A percentile compares a stretch with the other conserved stretches of the same genome.
These are phyloP conservation scores for Iberis pinnata DNA, from an alignment of 345 rosid species.

Conservation along the genomic window DNA sequence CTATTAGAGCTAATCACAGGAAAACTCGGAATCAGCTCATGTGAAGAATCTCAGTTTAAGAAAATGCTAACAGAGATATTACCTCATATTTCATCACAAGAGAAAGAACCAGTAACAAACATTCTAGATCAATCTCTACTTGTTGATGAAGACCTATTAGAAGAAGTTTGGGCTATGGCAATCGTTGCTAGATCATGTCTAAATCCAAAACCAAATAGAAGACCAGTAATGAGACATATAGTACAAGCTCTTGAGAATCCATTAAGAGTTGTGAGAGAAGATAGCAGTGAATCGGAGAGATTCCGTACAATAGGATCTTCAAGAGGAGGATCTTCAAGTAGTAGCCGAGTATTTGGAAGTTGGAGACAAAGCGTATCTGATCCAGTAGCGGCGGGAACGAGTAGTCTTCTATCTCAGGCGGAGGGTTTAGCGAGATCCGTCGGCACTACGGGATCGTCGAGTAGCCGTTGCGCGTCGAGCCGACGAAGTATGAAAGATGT, in stretches of 20 bases:
- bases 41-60: constrained; percentile 47
- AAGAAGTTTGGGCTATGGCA: constrained; percentile 99
- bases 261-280: constrained; percentile 74
- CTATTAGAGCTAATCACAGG: constrained; percentile 87
- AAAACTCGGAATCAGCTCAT: constrained; percentile 68
- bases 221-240: constrained; percentile 79
- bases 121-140: constrained; percentile 76
- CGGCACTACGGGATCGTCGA: constrained; percentile 18
- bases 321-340: constrained; percentile 49
- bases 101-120: constrained; percentile 65
- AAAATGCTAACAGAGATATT: constrained; percentile 53
- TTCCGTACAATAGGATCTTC: constrained; percentile 67
- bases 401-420: constrained; percentile 28
- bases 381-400: constrained; percentile 30
- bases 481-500: constrained; percentile 30
- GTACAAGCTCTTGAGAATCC: constrained; percentile 92
- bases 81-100: constrained; percentile 50
- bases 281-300: constrained; percentile 52
- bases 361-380: constrained; percentile 75
- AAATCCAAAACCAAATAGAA: constrained; percentile 67
- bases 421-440: constrained; percentile 16
- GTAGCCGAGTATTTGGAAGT: constrained; percentile 61
- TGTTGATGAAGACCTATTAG: constrained; percentile 80
- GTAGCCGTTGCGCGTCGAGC: constrained; percentile 32
- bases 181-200: constrained; percentile 88